phyloP scores from a whole-genome alignment of 2,329 filamentous ascomycete genomes.

The Colletotrichum tofieldiae region DNA sequence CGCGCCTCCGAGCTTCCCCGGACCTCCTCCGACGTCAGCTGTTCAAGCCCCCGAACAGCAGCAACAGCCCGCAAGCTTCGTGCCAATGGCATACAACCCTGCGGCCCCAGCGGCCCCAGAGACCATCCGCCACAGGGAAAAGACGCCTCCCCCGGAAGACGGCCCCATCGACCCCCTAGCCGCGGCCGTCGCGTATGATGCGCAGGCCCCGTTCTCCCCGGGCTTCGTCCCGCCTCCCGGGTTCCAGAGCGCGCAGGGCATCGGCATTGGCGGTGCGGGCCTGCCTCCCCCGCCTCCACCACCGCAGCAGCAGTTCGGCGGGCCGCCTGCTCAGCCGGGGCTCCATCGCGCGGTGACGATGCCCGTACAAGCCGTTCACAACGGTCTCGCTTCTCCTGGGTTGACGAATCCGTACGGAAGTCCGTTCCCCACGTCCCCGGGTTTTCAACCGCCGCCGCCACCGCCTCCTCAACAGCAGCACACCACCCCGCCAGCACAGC shows the following conservation, averaged over 20 bases:
- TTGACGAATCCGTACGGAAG: slow-evolving; percentile 61
- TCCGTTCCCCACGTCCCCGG: slow-evolving; percentile 62
- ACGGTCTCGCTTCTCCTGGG: slow-evolving; percentile 56
- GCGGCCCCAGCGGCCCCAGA: slow-evolving; percentile 84
- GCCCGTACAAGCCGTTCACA: slow-evolving; percentile 54
- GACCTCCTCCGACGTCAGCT: slow-evolving; percentile 57
- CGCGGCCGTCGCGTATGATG: slow-evolving; percentile 71
- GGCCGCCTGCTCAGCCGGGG: slow-evolving; percentile 58
- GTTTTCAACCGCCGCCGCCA: slow-evolving; percentile 58
- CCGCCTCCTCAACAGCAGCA: slow-evolving; percentile 42
- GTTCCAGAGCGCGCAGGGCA: slow-evolving; percentile 60
- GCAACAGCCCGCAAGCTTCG: slow-evolving; percentile 63
- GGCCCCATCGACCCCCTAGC: slow-evolving; percentile 72
- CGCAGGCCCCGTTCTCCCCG: slow-evolving; percentile 67
- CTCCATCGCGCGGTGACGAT: slow-evolving; percentile 66
- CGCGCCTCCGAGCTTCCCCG: slow-evolving; percentile 55
- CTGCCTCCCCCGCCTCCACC: slow-evolving; percentile 52
- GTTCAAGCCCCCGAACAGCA: slow-evolving; percentile 44
- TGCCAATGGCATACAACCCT: slow-evolving; percentile 83
- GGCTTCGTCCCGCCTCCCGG: slow-evolving; percentile 65
- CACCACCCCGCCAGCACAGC: slow-evolving; percentile 47
- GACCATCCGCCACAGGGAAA: slow-evolving; percentile 80
- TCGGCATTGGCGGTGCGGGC: slow-evolving; percentile 48
- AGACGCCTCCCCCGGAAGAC: slow-evolving; percentile 84
- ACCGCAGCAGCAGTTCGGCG: slow-evolving; percentile 56